phyloP scores from a whole-genome alignment of 2,329 filamentous ascomycete species.

The Microcyclospora tardicrescens region DNA sequence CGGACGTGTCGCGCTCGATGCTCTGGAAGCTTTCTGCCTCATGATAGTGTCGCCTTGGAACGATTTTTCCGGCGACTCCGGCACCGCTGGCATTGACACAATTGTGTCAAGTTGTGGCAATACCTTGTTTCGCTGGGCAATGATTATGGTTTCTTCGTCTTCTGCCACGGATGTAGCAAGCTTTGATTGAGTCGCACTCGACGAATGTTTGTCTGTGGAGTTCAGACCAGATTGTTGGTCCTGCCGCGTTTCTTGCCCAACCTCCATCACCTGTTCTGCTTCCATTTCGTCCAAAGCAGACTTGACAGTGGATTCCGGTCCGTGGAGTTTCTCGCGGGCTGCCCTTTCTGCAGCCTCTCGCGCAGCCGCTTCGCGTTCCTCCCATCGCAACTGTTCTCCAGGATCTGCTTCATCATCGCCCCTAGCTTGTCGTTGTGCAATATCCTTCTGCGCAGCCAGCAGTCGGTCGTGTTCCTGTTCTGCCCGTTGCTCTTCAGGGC shows the following conservation, averaged over 20 bases:
- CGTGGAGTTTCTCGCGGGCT: conserved; percentile 19
- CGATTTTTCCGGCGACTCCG: background rate
- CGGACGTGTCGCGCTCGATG: background rate
- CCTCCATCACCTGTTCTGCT: conserved; percentile 11
- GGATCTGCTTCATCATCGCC: conserved; percentile 36
- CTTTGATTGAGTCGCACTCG: background rate
- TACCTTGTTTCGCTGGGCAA: background rate
- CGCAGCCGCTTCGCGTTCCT: conserved; percentile 29
- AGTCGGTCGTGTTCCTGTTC: conserved; percentile 43
- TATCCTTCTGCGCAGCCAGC: conserved; percentile 38
- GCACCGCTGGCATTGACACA: too few species aligned
- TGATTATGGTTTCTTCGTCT: background rate
- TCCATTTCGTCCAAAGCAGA: conserved; percentile 9
- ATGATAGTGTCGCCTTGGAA: background rate
- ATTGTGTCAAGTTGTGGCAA: too few species aligned
- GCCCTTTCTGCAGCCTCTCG: conserved; percentile 30
- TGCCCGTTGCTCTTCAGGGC: conserved; percentile 26
- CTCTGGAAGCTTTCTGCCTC: background rate
- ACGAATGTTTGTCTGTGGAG: too few species aligned
- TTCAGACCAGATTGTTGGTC: conserved; percentile 2
- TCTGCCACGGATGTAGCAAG: background rate
- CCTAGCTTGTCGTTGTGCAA: conserved; percentile 30
- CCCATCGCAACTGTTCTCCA: conserved; percentile 44
- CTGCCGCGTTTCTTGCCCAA: conserved; percentile 6
- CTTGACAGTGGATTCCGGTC: conserved; percentile 15